Base-by-base conservation (phyloP, 2,329 filamentous ascomycete genomes). In the Pseudogymnoascus destructans region DNA sequence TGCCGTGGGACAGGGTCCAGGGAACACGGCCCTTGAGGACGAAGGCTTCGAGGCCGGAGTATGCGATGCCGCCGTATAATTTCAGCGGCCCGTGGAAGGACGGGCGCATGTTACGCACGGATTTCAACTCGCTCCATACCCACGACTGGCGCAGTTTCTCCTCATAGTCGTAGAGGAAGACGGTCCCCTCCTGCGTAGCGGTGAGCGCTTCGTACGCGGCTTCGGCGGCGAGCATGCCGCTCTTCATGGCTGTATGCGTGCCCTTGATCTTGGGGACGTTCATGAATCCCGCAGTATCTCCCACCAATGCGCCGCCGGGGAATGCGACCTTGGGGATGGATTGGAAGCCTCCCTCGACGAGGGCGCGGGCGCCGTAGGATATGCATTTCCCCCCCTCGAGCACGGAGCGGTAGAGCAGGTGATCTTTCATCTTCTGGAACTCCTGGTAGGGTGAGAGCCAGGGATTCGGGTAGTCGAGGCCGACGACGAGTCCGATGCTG, bases 181-280 rank as follows among this genome's bases (percentile, higher is more conserved):
- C 80, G 3, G 88, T 86, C 55, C 84, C 85, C 9, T 78, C 74
- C 63, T 82, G 77, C 5, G 68, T 68, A 61, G 70, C 75, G 54
- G 69, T 74, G 23, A 98, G 76, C 2, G 93, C 93, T 23, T 79
- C 78, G 78, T 84, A 97, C 2, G 92, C 83, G 27, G 93, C 88
- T 73, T 97, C 89, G 40, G 92, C 93, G 5, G 93, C 93, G 56
- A 98, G 78, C 87, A 98, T 97, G 61, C 92, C 93, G 1, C 89
- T 95, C 69, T 91, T 89, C 89, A 98, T 97, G 57, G 93, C 90
- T 54, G 93, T 96, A 73, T 98, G 93, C 0, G 92, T 96, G 59
- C 93, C 93, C 75, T 98, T 98, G 73, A 98, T 89, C 76, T 98
- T 98, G 63, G 93, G 93, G 13, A 98, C 87, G 68, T 98, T 98